Evolutionary conservation across 2,329 filamentous ascomycete genomes (phyloP), one percentile per base, ranked within the genome.

Genomic region (Geosmithia morbida): DNA sequence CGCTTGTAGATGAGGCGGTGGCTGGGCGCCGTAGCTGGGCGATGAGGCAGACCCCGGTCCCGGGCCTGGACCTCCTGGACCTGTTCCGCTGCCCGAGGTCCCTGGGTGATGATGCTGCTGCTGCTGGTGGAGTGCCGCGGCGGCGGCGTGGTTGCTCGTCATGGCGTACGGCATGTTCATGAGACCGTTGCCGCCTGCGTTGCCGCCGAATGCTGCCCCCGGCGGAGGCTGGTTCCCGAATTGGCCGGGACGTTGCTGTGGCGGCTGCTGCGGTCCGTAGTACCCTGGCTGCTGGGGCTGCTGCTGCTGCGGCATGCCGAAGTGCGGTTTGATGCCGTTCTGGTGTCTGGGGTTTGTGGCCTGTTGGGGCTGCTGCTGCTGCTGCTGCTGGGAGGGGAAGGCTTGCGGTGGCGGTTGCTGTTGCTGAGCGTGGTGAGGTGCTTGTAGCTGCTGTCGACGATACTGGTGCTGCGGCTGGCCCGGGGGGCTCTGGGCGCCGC

Each of bases 121-220:
- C 33, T 37, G 33, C 11, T 37, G 33, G 11, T 37, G 33, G 11
- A 37, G 14, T 37, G 33, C 33, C 6, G 11, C 20, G 41, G 20
- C 22, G n/a, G 46, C 30, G 22, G 20, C 33, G 40, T 20, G 20
- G 33, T 22, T 45, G 18, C 42, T 33, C 29, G 29, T 42, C 29
- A 48, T 39, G 33, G 47, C 43, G 16, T 48, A 48, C 43, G 45
- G 43, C 47, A 48, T 48, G 30, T 20, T 37, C 33, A 37, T 26
- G 8, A 48, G 33, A 22, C 41, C 45, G 11, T 37, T 19, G 7
- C 40, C 18, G 16, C 11, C 29, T 13, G 33, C 40, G 44, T 39
- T 37, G 19, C 10, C 22, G 16, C 17, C 10, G n/a, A 16, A 20
- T 19, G 19, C 33, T 37, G 11, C 33, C 4, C 22, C 22, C 22